Evolutionary conservation across 768 basidiomycete species (phyloP).

Genomic region (Tremella mesenterica): DNA sequence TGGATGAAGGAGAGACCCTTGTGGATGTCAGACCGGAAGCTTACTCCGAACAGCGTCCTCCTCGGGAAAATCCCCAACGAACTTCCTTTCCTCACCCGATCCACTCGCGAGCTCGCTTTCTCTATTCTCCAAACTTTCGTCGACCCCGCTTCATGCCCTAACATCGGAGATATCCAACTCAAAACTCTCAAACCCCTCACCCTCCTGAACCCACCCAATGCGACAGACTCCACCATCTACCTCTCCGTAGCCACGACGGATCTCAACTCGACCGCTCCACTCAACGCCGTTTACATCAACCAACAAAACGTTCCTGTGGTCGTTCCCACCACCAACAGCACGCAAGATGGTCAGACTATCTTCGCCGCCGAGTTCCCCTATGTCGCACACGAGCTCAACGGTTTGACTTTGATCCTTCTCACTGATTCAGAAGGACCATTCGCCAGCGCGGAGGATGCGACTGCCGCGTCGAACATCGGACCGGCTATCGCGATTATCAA

Average conservation of each 20-base stretch:
- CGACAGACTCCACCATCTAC: constrained; percentile 1
- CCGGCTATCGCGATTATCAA: background rate
- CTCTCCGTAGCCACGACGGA: constrained; percentile 3
- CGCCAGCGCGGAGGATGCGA: background rate
- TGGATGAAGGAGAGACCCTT: too few species aligned
- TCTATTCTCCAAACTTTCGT: constrained; percentile 6
- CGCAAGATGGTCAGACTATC: background rate
- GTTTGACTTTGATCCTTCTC: background rate
- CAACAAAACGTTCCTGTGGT: constrained; percentile 5
- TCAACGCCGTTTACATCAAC: constrained; percentile 4
- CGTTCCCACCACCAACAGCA: constrained; percentile 1
- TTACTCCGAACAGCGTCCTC: too few species aligned
- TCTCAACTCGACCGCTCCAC: background rate
- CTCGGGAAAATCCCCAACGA: constrained; percentile 3
- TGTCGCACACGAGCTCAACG: background rate
- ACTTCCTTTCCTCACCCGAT: constrained; percentile 4
- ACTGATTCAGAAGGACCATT: background rate
- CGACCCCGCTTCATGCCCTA: constrained; percentile 6
- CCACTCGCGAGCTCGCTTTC: constrained; percentile 8
- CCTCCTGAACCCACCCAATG: background rate
- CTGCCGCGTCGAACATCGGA: background rate
- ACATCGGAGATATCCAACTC: background rate
- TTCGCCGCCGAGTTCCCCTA: background rate
- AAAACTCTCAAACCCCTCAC: constrained; percentile 3
- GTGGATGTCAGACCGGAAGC: too few species aligned